Conservation (phyloP, 768 basidiomycete genomes). For the Boletus fagicola region DNA sequence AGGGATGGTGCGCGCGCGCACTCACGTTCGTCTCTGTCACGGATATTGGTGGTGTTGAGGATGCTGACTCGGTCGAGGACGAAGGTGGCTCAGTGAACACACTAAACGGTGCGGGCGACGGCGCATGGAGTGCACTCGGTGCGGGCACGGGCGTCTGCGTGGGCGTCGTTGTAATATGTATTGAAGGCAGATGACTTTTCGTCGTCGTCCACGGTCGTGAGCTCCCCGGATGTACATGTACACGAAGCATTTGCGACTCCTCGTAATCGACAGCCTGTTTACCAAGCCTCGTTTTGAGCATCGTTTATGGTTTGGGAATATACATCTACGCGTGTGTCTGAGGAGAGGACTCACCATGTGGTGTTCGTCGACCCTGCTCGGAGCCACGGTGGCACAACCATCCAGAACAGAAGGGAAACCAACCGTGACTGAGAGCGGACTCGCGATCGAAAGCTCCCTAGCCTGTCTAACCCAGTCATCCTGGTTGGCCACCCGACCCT, state of each 20-base stretch:
- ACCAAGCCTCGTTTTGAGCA: conserved; percentile 9
- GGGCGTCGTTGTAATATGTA: conserved; percentile 26
- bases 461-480: conserved; percentile 81
- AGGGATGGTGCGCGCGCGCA: not conserved
- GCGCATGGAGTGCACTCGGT: conserved; percentile 2
- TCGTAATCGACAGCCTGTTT: conserved; percentile 28
- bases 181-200: conserved; percentile 23
- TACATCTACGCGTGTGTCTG: not conserved
- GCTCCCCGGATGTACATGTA: conserved; percentile 9
- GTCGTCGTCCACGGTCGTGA: conserved; percentile 13
- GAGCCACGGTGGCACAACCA: not conserved
- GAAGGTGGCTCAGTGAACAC: conserved; percentile 25
- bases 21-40: not conserved
- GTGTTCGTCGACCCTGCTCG: conserved; percentile 36
- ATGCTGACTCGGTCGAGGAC: conserved; percentile 19
- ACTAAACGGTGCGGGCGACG: conserved; percentile 27
- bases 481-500: conserved; percentile 39
- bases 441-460: conserved; percentile 56
- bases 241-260: conserved; percentile 13
- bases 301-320: not conserved
- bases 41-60: conserved; percentile 16
- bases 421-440: conserved; percentile 20
- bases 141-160: not conserved
- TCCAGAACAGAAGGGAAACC: conserved; percentile 8
- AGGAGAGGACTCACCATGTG: conserved; percentile 41